Evolutionary conservation across 129 eudicot genomes (phyloP).

Genomic region (Flaveria linearis): DNA sequence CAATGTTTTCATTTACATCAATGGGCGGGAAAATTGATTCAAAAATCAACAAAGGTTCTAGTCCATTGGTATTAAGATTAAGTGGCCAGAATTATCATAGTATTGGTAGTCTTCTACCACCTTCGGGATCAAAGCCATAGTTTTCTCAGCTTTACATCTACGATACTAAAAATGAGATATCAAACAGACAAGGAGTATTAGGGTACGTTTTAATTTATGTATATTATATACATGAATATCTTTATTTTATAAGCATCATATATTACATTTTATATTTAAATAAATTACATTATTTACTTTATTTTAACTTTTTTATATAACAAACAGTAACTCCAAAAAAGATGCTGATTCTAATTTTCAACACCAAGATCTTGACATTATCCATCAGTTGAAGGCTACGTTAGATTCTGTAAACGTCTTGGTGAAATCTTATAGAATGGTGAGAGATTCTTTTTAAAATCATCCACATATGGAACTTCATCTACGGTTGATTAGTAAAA

Average conservation of each 20-base stretch:
- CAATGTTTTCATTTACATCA: background rate
- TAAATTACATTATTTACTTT: no score
- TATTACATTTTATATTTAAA: no score
- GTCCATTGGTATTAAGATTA: background rate
- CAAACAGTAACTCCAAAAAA: background rate
- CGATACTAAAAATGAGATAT: no score
- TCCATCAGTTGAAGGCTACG: background rate
- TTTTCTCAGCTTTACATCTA: no score
- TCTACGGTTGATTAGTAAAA: background rate
- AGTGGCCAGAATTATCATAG: background rate
- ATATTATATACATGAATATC: no score
- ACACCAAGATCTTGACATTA: background rate
- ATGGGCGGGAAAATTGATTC: background rate
- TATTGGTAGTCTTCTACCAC: background rate
- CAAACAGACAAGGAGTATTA: no score
- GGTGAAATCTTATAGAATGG: background rate
- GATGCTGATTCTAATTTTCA: background rate
- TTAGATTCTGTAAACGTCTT: background rate
- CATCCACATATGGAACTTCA: background rate
- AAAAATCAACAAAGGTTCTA: no score
- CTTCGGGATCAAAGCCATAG: no score
- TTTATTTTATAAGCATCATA: no score
- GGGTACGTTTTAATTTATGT: no score
- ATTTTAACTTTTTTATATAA: no score
- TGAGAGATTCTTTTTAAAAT: background rate